phyloP scores from a whole-genome alignment of 352 stramenopile genomes.

The Phytophthora europaea region DNA sequence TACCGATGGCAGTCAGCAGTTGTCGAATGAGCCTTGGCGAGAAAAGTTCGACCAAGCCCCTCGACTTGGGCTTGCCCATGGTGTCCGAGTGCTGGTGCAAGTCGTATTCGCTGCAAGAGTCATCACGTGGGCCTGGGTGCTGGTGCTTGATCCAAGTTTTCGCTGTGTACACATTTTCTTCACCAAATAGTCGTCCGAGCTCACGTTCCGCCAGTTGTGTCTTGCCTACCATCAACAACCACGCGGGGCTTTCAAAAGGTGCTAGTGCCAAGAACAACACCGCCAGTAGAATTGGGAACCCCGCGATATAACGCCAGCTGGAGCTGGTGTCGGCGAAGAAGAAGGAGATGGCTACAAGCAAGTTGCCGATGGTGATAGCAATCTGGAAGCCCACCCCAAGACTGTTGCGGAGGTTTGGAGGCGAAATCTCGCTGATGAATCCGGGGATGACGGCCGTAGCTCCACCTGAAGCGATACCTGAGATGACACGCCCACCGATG shows the following conservation, averaged over 20 bases:
- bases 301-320: slow-evolving; percentile 37
- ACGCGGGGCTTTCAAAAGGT: slow-evolving; percentile 29
- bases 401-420: slow-evolving; percentile 29
- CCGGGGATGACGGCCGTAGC: slow-evolving; percentile 35
- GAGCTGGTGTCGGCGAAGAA: slow-evolving; percentile 32
- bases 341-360: slow-evolving; percentile 38
- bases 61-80: not conserved
- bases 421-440: slow-evolving; percentile 44
- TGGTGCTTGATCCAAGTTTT: slow-evolving; percentile 18
- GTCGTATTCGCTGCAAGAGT: not conserved
- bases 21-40: slow-evolving; percentile 26
- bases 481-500: slow-evolving; percentile 32
- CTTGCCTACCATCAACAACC: slow-evolving; percentile 39
- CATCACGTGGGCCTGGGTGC: not conserved
- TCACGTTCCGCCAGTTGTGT: slow-evolving; percentile 25
- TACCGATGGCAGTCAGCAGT: slow-evolving; percentile 17
- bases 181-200: slow-evolving; percentile 35
- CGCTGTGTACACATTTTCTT: slow-evolving; percentile 12
- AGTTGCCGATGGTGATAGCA: slow-evolving; percentile 32
- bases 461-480: slow-evolving; percentile 36
- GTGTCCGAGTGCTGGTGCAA: not conserved
- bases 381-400: slow-evolving; percentile 40
- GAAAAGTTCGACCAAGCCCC: slow-evolving; percentile 20
- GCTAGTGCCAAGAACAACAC: slow-evolving; percentile 44
- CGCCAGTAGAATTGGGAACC: slow-evolving; percentile 51